Evolutionary conservation across 176 grass and related monocot species (phyloP).

Genomic region (Calamus simplicifolius): DNA sequence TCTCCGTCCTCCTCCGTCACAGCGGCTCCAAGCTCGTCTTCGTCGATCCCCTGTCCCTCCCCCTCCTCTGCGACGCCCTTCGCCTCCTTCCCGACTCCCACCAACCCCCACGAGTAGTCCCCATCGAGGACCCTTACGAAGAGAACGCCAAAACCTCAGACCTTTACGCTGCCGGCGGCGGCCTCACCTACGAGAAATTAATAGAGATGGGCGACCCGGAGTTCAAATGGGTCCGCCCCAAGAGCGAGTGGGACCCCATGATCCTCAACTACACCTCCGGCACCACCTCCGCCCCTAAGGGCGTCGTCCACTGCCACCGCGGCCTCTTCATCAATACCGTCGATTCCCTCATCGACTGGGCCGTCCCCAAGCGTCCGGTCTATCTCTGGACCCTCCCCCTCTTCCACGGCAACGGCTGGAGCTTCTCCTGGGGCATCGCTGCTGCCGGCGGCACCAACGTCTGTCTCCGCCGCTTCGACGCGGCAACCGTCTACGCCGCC

Average conservation of each 20-base stretch:
- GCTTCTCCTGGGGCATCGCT: constrained; percentile 78
- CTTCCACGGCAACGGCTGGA: constrained; percentile 95
- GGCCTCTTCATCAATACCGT: constrained; percentile 45
- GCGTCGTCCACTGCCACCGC: constrained; percentile 83
- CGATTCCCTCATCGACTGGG: constrained; percentile 48
- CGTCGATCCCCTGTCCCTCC: constrained; percentile 34
- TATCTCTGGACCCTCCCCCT: constrained; percentile 89
- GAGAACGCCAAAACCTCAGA: neutral
- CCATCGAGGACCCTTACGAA: constrained; percentile 62
- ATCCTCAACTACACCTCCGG: constrained; percentile 92
- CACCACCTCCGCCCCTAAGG: constrained; percentile 80
- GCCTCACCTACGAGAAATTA: constrained; percentile 55
- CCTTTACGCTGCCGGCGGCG: neutral
- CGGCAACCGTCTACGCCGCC: constrained; percentile 32
- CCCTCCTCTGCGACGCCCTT: constrained; percentile 40
- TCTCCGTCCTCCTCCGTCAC: constrained; percentile 65
- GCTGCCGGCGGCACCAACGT: constrained; percentile 65
- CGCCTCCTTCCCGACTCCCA: constrained; percentile 29
- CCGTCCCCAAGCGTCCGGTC: constrained; percentile 37
- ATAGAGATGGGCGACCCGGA: constrained; percentile 47
- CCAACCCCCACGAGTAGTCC: constrained; percentile 33
- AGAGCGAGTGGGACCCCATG: constrained; percentile 81
- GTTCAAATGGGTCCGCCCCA: constrained; percentile 56
- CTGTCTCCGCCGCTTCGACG: constrained; percentile 62
- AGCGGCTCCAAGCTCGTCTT: constrained; percentile 54